A percentile compares a stretch with the other conserved stretches of the same genome.
These are phyloP conservation scores for Vachellia pachyceras DNA, from an alignment of 306 rosid genomes.

Conservation along the genomic window DNA sequence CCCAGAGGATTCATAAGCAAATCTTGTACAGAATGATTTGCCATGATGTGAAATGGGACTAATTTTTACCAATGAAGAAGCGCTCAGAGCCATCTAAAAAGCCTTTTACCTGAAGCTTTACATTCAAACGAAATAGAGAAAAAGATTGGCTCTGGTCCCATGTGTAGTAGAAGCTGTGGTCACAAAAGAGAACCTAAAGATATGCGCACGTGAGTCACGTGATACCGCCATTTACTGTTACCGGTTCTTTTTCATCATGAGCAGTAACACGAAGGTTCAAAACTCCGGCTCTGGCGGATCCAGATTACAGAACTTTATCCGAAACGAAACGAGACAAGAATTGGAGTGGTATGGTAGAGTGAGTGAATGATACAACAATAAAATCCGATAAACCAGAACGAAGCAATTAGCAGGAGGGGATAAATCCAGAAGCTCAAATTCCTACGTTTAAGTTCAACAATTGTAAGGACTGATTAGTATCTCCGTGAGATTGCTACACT, in stretches of 20 bases:
- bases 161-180: conserved; percentile 18
- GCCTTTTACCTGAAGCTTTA: background rate
- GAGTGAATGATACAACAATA: background rate
- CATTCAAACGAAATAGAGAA: background rate
- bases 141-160: background rate
- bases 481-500: background rate
- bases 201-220: conserved; percentile 36
- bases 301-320: background rate
- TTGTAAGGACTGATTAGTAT: background rate
- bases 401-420: background rate
- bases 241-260: too few species aligned
- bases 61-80: conserved; percentile 41
- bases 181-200: background rate
- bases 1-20: conserved; percentile 40
- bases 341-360: background rate
- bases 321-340: background rate
- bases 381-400: background rate
- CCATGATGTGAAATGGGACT: conserved; percentile 42
- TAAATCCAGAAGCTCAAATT: background rate
- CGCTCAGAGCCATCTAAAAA: conserved; percentile 59
- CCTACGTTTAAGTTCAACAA: background rate
- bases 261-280: background rate
- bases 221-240: background rate
- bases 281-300: background rate
- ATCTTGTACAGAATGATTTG: conserved; percentile 7